Base-by-base conservation (phyloP, 164 flowering plant genomes). In the Aristolochia fimbriata region DNA sequence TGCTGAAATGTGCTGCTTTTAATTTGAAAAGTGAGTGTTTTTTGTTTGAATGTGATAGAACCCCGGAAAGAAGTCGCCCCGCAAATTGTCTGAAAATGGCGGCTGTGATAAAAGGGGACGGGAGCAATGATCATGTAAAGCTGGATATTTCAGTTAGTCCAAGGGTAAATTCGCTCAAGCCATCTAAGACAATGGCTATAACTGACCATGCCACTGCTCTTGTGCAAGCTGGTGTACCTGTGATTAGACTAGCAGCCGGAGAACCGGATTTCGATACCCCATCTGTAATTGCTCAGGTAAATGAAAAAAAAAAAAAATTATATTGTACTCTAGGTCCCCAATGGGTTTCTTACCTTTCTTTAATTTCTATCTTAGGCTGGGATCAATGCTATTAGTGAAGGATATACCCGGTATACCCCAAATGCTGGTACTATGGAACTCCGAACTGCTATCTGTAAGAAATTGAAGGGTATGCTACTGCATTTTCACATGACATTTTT, bases 181-280 rank as follows among this genome's bases (percentile, higher is more conserved):
- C 97, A 46, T 90, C 99, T 30, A 93, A 86, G 68, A 93, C 97
- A 0, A 83, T 90, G 62, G 91, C 80, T 47, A 86, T 90, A 62
- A 83, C 86, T 24, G 97, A 93, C 65, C 94, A 83, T n/a, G 99
- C 99, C 15, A 82, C 88, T 58, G 87, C 99, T 22, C 94, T 93
- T 51, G 82, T 67, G 49, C 85, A 83, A 79, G 87, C 97, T 58
- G 97, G 99, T 23, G 86, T 88, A 30, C 96, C 97, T 55, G 91
- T 93, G 52, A 90, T 93, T 21, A 68, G 81, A 19, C 69, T 93
- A 63, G 93, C 99, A 10, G 97, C 93, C 31, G 99, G 99, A 58
- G 99, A 93, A 68, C 97, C 99, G 48, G 97, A 93, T 77, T 93
- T 93, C 50, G 94, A 90, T 65, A 90, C 99, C 31, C 99, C 99